These are phyloP conservation scores for Chloropicon primus DNA, from an alignment of 139 green algal genomes.

Conservation along the genomic window DNA sequence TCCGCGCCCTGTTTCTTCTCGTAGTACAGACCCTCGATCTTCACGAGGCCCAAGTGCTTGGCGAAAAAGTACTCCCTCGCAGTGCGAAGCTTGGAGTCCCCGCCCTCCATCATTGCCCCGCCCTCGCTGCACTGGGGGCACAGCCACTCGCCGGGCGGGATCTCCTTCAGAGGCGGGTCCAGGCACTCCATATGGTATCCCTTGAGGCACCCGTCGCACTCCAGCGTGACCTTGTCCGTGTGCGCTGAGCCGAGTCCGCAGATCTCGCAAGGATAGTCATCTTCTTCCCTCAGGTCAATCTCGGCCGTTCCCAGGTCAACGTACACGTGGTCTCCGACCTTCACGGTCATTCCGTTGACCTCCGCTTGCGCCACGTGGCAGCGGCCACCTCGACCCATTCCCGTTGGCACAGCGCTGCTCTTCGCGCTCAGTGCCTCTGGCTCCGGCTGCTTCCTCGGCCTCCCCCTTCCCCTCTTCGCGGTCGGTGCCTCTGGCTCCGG, in stretches of 20 bases:
- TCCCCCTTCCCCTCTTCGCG: too few species aligned
- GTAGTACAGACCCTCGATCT: conserved; percentile 8
- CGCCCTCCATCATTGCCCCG: neutral
- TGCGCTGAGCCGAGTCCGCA: neutral
- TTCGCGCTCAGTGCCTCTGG: too few species aligned
- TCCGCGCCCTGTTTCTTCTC: neutral
- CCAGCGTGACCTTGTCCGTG: conserved; percentile 43
- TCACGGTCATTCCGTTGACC: neutral
- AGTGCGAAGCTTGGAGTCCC: conserved; percentile 11
- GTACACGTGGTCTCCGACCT: conserved; percentile 2
- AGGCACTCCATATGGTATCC: conserved; percentile 79
- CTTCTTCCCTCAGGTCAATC: neutral
- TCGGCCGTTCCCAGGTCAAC: neutral
- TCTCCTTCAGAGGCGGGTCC: conserved; percentile 40
- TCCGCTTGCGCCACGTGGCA: neutral
- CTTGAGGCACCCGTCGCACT: conserved; percentile 73
- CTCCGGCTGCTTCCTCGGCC: too few species aligned
- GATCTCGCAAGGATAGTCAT: neutral
- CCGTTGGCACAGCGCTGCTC: too few species aligned
- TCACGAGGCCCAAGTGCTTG: conserved; percentile 23
- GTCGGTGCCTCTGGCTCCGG: too few species aligned
- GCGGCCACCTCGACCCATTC: neutral
- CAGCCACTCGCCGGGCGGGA: conserved; percentile 57
- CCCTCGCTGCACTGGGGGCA: conserved; percentile 35
- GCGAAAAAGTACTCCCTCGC: conserved; percentile 34